Base-by-base conservation (phyloP, 2,329 filamentous ascomycete species). In the Dendryphion nanum region DNA sequence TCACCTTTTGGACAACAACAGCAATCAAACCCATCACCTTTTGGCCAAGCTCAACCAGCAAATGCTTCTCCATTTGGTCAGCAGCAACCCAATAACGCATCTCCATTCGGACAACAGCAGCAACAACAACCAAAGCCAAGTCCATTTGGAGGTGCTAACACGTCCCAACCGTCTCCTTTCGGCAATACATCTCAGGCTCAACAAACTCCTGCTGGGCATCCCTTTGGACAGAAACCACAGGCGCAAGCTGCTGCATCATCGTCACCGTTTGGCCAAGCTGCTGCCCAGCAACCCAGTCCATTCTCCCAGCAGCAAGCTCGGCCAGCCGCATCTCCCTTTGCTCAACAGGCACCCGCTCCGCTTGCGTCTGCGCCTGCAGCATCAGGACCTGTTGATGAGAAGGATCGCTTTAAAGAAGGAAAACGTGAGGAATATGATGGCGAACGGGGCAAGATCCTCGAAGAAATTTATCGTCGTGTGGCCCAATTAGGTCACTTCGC, bases 401-500 rank as follows among this genome's bases (percentile, higher is more conserved):
- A 67, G 33, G 72, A 69, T 32, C 61, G 70, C 23, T 70, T 84
- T 45, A 84, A 83, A 6, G 81, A 87, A 57, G 65, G 78, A 2
- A 74, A 74, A 0, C 63, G 71, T 2, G 75, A 78, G 5, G 58
- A 63, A 24, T 87, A 87, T 45, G 75, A 79, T 15, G 74, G 81
- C 2, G 76, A 74, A 40, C 75, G 79, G 15, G 69, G 72, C 0
- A 67, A 68, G 44, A 54, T 57, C 13, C 40, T 81, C 26, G 78
- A 78, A 55, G 73, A 72, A 24, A 75, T 79, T 31, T 95, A 90
- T 68, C 70, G 72, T 41, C 72, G 76, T 30, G 82, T 89, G 58
- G 70, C 75, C 31, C 72, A 79, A 46, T 78, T 78, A 15, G 87
- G 87, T 1, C 66, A 62, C 20, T 95, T 95, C 62, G 74, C 77